A percentile compares a stretch with the other conserved stretches of the same genome.
These are phyloP conservation scores for Aquilaria sinensis DNA, from an alignment of 345 rosid genomes.

Conservation along the genomic window DNA sequence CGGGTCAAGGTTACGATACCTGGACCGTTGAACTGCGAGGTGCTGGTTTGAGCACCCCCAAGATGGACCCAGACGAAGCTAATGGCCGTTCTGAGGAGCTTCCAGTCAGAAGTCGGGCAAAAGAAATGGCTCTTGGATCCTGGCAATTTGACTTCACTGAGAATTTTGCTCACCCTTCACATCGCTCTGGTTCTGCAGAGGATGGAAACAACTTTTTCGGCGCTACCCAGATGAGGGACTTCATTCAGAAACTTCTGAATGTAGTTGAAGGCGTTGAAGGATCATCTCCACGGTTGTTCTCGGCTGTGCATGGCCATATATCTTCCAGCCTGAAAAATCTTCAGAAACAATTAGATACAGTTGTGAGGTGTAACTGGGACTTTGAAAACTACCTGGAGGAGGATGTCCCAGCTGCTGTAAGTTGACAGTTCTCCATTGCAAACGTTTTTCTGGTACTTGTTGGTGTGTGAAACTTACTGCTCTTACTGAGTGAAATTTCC, in stretches of 20 bases:
- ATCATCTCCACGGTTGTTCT: constrained; percentile 18
- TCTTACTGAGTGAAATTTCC: not conserved
- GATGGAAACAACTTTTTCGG: too few species aligned
- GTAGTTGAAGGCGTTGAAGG: constrained; percentile 20
- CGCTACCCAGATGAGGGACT: too few species aligned
- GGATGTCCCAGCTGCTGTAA: constrained; percentile 83
- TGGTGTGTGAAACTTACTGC: not conserved
- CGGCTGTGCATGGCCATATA: constrained; percentile 30
- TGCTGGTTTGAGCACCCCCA: constrained; percentile 31
- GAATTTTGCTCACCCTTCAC: too few species aligned
- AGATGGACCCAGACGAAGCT: too few species aligned
- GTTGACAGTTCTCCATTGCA: constrained; percentile 35
- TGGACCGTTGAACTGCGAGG: constrained; percentile 90
- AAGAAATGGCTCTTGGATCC: too few species aligned
- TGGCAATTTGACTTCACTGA: too few species aligned
- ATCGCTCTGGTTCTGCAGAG: too few species aligned
- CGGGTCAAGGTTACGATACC: constrained; percentile 73
- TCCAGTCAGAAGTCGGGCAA: too few species aligned
- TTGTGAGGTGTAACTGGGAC: constrained; percentile 69
- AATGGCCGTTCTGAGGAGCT: too few species aligned
- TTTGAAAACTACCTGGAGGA: constrained; percentile 71
- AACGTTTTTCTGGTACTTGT: not conserved
- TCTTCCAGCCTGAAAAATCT: constrained; percentile 38
- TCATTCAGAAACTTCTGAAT: not conserved
- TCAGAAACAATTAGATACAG: constrained; percentile 39